Evolutionary conservation across 257 asterid species (phyloP), one percentile per base, ranked within the genome.

Genomic region (Solanum rostratum): DNA sequence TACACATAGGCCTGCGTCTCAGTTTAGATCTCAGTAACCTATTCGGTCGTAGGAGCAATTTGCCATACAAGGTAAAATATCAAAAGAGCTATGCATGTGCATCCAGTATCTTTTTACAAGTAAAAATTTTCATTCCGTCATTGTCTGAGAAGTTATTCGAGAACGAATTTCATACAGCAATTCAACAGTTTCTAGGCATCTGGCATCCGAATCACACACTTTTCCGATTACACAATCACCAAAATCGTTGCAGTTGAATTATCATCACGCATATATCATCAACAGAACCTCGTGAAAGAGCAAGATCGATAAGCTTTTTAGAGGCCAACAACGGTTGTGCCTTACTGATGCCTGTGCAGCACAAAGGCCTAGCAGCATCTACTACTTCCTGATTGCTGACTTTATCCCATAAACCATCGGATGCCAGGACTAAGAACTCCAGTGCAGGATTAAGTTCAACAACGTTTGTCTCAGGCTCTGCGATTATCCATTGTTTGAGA

Each of bases 351-450:
- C 87, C 84, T 1, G 86, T 5, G 73, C 94, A 92, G 60, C 94
- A 92, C 14, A 88, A 74, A 24, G 90, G 88, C 2, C 94, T 92
- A 19, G 90, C 93, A 27, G 92, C 83, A 80, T 95, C 98, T 53
- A 93, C 55, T 0, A 95, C 99, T 89, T 96, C 99, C 52, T 96
- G 98, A 84, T 93, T 96, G 83, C 90, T 88, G 22, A 96, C 98
- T 93, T 93, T 96, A 81, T 96, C 99, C 99, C 99, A 95, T 78
- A 96, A 84, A 76, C 99, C 98, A 87, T 96, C 99, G 13, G 98
- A 96, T 29, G 98, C 99, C 22, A 96, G 97, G 84, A 96, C 74
- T 73, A 96, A 87, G 87, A 96, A 96, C 90, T 96, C 99, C 22
- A 89, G 76, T 37, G 91, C 94, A 12, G 87, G 90, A 69, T 88